Conservation (phyloP, 208 protist species). For the Trypanosoma scelopori region DNA sequence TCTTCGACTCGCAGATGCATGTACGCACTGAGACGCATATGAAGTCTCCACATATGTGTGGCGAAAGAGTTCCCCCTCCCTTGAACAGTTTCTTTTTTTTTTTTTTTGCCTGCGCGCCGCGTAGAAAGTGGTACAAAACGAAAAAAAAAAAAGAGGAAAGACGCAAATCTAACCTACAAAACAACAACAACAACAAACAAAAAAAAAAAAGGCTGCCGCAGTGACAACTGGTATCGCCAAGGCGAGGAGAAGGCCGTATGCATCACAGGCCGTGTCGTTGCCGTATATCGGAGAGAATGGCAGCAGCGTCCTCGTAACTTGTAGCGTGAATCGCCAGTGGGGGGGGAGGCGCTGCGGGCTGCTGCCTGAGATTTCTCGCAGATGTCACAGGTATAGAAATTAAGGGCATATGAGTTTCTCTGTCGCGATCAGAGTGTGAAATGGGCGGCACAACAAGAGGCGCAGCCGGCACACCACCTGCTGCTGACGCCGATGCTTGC, state of each 20-base stretch:
- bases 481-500: not conserved
- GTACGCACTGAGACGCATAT: too few relatives aligned
- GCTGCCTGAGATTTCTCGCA: not conserved
- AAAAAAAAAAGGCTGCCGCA: not conserved
- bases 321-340: conserved; percentile 11
- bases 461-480: too few relatives aligned
- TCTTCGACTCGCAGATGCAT: not conserved
- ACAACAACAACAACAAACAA: not conserved
- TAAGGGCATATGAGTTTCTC: not conserved
- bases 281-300: conserved; percentile 51
- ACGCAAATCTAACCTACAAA: too few relatives aligned
- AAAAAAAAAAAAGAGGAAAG: conserved; percentile 4
- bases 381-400: not conserved
- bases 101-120: too few relatives aligned
- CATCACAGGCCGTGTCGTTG: conserved; percentile 40
- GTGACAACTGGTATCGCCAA: not conserved
- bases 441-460: conserved; percentile 1
- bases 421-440: not conserved
- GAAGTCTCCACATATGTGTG: too few relatives aligned
- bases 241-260: not conserved
- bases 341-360: not conserved
- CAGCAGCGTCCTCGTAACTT: conserved; percentile 44
- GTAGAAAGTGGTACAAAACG: too few relatives aligned
- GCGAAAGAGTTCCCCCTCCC: too few relatives aligned
- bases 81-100: too few relatives aligned